A percentile compares a stretch with the other conserved stretches of the same genome.
phyloP scores from a whole-genome alignment of 2,329 filamentous ascomycete genomes.

The Alternaria angustiovoidea region DNA sequence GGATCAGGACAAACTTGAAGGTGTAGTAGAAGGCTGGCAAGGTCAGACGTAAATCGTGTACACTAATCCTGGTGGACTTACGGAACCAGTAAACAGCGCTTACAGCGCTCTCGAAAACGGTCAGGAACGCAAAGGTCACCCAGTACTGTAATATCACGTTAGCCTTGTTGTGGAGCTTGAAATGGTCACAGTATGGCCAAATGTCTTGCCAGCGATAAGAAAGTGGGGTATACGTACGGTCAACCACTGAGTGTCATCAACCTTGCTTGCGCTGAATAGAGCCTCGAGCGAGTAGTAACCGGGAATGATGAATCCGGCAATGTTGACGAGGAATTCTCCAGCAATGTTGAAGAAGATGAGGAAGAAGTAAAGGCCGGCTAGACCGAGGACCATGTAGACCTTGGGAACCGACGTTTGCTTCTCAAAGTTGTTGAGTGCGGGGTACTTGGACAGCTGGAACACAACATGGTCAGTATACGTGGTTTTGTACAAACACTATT shows the following conservation, averaged over 20 bases:
- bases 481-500: neutral
- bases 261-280: conserved; percentile 74
- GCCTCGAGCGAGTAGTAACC: conserved; percentile 85
- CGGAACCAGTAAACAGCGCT: conserved; percentile 91
- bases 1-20: conserved; percentile 97
- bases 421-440: conserved; percentile 83
- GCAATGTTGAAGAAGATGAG: conserved; percentile 92
- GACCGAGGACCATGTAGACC: conserved; percentile 80
- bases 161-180: conserved; percentile 15
- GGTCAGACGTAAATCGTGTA: conserved; percentile 19
- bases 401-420: conserved; percentile 84
- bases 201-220: conserved; percentile 6
- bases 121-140: conserved; percentile 85
- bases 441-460: conserved; percentile 82
- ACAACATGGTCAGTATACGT: conserved; percentile 32
- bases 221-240: conserved; percentile 54
- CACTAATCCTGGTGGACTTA: conserved; percentile 32
- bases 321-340: conserved; percentile 85
- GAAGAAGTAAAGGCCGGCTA: conserved; percentile 84
- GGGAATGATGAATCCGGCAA: conserved; percentile 82
- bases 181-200: neutral
- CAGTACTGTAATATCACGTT: conserved; percentile 68
- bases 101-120: conserved; percentile 82
- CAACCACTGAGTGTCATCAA: conserved; percentile 84
- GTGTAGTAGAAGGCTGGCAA: conserved; percentile 90